Conservation (phyloP, 352 stramenopile genomes). For the Phytophthora idaei region DNA sequence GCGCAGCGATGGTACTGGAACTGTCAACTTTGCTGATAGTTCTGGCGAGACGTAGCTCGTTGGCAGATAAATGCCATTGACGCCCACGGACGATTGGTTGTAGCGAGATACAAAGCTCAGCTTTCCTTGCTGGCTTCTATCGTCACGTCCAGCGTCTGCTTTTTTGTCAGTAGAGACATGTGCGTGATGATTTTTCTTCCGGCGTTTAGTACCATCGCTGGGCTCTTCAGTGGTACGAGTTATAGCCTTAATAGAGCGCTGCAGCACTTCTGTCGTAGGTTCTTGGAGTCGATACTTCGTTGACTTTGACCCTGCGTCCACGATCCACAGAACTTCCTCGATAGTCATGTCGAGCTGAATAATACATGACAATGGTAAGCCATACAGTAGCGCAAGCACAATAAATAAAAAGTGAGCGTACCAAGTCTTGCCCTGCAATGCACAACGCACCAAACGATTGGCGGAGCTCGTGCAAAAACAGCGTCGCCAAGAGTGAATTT, state of each 20-base stretch:
- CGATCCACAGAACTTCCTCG: conserved; percentile 11
- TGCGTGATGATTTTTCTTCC: conserved; percentile 16
- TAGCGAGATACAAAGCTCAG: conserved; percentile 32
- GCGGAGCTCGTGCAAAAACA: conserved; percentile 51
- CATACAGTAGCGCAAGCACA: neutral
- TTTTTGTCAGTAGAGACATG: neutral
- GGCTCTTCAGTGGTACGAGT: neutral
- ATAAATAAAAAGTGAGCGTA: conserved; percentile 17
- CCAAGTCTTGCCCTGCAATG: conserved; percentile 28
- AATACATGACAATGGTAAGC: conserved; percentile 1
- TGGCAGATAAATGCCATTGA: conserved; percentile 19
- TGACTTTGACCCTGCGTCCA: neutral
- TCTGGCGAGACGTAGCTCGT: conserved; percentile 12
- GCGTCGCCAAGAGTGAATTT: conserved; percentile 59
- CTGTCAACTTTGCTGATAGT: too few relatives aligned
- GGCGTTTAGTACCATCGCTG: conserved; percentile 17
- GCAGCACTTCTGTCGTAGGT: neutral
- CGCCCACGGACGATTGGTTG: conserved; percentile 32
- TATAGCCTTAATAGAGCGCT: neutral
- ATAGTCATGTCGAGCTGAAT: conserved; percentile 35
- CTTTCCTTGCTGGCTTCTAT: neutral
- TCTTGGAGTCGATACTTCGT: conserved; percentile 4
- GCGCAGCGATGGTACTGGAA: too few relatives aligned
- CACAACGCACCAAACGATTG: conserved; percentile 17
- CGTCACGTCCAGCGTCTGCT: neutral